Evolutionary conservation across 23 red algal species (phyloP), one percentile per base, ranked within the genome.

Genomic region (Agarophyton chilense): DNA sequence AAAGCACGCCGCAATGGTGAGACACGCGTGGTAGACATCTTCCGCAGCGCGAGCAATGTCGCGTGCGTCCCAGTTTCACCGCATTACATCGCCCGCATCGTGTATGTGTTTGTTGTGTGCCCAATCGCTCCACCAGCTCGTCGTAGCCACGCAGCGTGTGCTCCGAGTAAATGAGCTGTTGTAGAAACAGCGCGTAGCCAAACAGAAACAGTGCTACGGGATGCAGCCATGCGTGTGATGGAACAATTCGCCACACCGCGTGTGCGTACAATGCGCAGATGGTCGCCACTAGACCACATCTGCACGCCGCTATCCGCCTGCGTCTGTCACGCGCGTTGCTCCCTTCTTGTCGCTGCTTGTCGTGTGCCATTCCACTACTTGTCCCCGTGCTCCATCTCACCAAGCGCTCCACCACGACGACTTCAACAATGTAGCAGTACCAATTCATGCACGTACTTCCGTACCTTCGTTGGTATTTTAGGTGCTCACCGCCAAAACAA

Each of bases 1-100:
- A 42, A 11, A 86, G 61, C 11, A 86, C 31, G 8, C 82, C 82
- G 64, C 82, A 86, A 44, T 86, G 82, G 61, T 86, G 82, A 33
- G 62, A 53, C 40, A 52, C n/a, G 11, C 82, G 38, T 25, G 42
- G 43, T 32, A 51, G 56, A 29, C 64, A 72, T 6, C 56, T 25
- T 25, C 38, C 61, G 64, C 82, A 86, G 25, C 64, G 58, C 8
- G 44, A 52, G 61, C 82, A 86, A 43, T 84, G 54, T 42, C 44
- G 33, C 2, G 80, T 66, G 40, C 80, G 64, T 70, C 64, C 64
- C 21, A 70, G 1, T 42, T 42, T 70, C 64, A 16, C n/a, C 28
- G 32, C 2, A 1, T 22, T 33, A 42, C 64, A 70, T n/a, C 34
- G 64, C 64, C 38, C 64, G 14, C 64, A 70, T 10, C 38, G 64